Evolutionary conservation across 2,329 filamentous ascomycete species (phyloP).

Genomic region (Harringtonia aguacate): DNA sequence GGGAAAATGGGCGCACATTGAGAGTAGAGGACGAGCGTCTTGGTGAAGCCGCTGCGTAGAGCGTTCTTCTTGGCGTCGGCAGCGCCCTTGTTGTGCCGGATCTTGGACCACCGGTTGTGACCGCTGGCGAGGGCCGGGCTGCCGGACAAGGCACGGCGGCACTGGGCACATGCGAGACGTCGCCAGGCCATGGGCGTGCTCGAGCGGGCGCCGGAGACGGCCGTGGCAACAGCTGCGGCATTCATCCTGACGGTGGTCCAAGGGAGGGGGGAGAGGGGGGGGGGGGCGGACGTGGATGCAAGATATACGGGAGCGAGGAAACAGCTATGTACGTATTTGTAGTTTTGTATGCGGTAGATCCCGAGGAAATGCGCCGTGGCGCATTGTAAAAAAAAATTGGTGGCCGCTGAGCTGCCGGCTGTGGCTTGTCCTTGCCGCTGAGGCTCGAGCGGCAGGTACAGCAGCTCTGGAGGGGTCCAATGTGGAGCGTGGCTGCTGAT

Average conservation of each 20-base stretch:
- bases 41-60: constrained; percentile 55
- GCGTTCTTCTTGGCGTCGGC: constrained; percentile 71
- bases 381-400: too few relatives aligned
- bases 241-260: too few relatives aligned
- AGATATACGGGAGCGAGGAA: too few relatives aligned
- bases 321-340: too few relatives aligned
- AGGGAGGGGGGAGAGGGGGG: too few relatives aligned
- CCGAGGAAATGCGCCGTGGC: too few relatives aligned
- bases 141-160: constrained; percentile 36
- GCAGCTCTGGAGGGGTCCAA: too few relatives aligned
- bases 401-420: not conserved
- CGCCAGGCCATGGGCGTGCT: not conserved
- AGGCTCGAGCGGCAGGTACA: not conserved
- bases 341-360: too few relatives aligned
- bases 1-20: constrained; percentile 43
- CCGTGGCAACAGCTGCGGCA: not conserved
- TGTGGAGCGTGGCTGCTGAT: not conserved
- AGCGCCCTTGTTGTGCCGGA: constrained; percentile 87
- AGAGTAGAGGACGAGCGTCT: constrained; percentile 64
- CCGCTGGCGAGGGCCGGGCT: constrained; percentile 44
- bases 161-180: constrained; percentile 31
- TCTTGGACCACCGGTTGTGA: constrained; percentile 93
- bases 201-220: not conserved
- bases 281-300: too few relatives aligned
- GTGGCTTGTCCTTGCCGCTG: not conserved